Base-by-base conservation (phyloP, 2,329 filamentous ascomycete genomes). In the Aspergillus sp. region DNA sequence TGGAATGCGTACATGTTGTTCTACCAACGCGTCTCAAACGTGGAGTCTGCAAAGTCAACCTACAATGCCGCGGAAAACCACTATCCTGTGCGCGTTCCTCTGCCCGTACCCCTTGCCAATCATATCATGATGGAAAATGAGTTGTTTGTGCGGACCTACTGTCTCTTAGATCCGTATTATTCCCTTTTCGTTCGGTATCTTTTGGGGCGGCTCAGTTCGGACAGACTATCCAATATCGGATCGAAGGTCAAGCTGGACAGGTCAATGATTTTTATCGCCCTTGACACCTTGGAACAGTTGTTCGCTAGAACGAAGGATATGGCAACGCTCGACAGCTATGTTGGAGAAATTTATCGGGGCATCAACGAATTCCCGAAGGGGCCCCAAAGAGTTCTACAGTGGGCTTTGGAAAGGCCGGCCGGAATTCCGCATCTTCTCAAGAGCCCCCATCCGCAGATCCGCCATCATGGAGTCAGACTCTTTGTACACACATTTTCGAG, bases 1-100 rank as follows among this genome's bases (percentile, higher is more conserved):
- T 78, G 88, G 79, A 98, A 91, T 71, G 95, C 93, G 12, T 99
- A 99, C 73, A 98, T 99, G 90, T 82, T 99, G 8, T 98, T 99
- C 73, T 99, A 99, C 72, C 90, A 97, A 72, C 86, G 95, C 48
- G 84, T 87, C 3, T 87, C 87, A 0, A 84, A 85, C 4, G 80
- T 93, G 55, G 78, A 80, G 17, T 72, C 74, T 15, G 82, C 84
- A 58, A 81, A 84, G 64, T 74, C 80, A 26, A 66, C 73, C 2
- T 76, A 85, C 64, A 70, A 77, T 51, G 63, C 71, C 9, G 64
- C 66, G 1, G 76, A 76, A 26, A 67, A 86, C 48, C 76, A 81
- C 44, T 76, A 83, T n/a, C 77, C 80, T 8, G 74, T 78, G 11
- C 80, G 76, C 51, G 75, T 82, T 6, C 65, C 74, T 2, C 66